Conservation (phyloP, 2,329 filamentous ascomycete species). For the Ascochyta lentis region DNA sequence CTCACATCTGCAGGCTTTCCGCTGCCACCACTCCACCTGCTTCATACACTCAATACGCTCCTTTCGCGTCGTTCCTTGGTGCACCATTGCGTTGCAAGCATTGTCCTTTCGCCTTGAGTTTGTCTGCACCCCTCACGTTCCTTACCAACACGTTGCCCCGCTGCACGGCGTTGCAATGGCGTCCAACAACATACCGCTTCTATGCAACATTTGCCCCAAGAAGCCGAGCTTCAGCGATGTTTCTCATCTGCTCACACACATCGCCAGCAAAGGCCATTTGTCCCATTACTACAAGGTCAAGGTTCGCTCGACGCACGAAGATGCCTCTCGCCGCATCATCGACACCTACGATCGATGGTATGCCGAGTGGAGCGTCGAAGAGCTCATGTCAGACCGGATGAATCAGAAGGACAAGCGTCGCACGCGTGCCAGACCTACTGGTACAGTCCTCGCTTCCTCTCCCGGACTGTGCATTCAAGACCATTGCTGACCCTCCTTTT, state of each 20-base stretch:
- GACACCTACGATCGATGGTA: slow-evolving; percentile 82
- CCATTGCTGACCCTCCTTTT: slow-evolving; percentile 28
- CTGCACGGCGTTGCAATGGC: slow-evolving; percentile 44
- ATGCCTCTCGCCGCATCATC: slow-evolving; percentile 67
- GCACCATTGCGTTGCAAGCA: slow-evolving; percentile 35
- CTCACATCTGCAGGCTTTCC: slow-evolving; percentile 33
- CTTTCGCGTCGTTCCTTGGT: slow-evolving; percentile 42
- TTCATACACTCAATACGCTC: slow-evolving; percentile 42
- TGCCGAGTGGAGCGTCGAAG: slow-evolving; percentile 70
- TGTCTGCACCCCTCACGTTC: slow-evolving; percentile 30
- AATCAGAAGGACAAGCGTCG: slow-evolving; percentile 76
- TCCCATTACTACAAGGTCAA: slow-evolving; percentile 83
- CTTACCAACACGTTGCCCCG: slow-evolving; percentile 24
- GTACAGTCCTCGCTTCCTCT: slow-evolving; percentile 31
- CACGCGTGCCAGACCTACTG: slow-evolving; percentile 45
- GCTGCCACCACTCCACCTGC: slow-evolving; percentile 42
- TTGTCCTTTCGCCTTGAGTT: slow-evolving; percentile 34
- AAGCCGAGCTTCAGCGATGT: slow-evolving; percentile 84
- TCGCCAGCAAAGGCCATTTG: slow-evolving; percentile 91
- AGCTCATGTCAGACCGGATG: slow-evolving; percentile 78
- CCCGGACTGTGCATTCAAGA: background rate
- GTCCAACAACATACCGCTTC: slow-evolving; percentile 65
- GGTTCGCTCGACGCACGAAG: slow-evolving; percentile 72
- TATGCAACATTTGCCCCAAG: slow-evolving; percentile 84
- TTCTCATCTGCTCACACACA: slow-evolving; percentile 89